Evolutionary conservation across 176 grass and related monocot species (phyloP).

Genomic region (Elymus sibiricus): DNA sequence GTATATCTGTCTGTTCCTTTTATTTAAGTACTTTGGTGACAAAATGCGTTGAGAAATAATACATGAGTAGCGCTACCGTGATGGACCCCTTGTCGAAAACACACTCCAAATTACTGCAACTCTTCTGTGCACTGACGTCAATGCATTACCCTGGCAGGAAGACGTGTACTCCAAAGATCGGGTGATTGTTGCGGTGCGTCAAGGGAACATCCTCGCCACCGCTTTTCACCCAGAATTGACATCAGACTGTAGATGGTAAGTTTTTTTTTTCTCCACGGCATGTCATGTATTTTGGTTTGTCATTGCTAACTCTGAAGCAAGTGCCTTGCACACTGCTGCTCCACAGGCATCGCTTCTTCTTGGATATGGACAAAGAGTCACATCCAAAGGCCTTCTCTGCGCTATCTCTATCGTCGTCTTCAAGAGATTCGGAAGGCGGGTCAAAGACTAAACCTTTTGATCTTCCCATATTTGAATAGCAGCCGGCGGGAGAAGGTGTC

Average conservation of each 20-base stretch:
- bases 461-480: constrained; percentile 88
- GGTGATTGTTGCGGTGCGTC: constrained; percentile 84
- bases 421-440: neutral
- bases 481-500: neutral
- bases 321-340: neutral
- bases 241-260: constrained; percentile 89
- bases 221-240: constrained; percentile 96
- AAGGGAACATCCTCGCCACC: constrained; percentile 84
- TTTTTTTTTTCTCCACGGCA: neutral
- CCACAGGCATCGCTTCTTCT: constrained; percentile 75
- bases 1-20: neutral
- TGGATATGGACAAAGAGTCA: constrained; percentile 70
- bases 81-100: neutral
- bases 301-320: neutral
- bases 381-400: constrained; percentile 30
- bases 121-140: constrained; percentile 24
- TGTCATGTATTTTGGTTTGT: neutral
- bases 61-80: neutral
- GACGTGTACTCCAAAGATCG: constrained; percentile 61
- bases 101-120: neutral
- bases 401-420: constrained; percentile 32
- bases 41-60: neutral
- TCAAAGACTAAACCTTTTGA: constrained; percentile 41
- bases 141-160: constrained; percentile 42
- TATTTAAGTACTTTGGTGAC: neutral